These are phyloP conservation scores for Colletotrichum aenigma DNA, from an alignment of 2,329 filamentous ascomycete species.

Conservation along the genomic window DNA sequence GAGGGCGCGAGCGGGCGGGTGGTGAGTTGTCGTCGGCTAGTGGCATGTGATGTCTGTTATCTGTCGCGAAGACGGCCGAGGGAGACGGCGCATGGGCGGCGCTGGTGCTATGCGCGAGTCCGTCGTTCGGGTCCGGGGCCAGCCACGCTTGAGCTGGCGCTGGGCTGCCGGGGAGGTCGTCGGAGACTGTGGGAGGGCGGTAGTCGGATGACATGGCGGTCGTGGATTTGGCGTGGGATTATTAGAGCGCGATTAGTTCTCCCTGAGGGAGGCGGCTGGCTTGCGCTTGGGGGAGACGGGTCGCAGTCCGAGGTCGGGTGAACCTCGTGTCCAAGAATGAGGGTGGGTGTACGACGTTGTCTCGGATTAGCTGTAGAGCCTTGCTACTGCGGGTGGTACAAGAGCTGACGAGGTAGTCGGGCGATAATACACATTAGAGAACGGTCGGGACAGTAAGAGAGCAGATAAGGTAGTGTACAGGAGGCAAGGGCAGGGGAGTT, in stretches of 20 bases:
- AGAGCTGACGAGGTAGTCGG: background rate
- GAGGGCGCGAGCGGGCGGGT: conserved; percentile 4
- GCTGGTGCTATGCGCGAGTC: background rate
- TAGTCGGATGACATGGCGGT: conserved; percentile 5
- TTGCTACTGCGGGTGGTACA: background rate
- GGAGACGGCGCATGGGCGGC: background rate
- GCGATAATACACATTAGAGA: background rate
- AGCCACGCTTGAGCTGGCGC: conserved; percentile 1
- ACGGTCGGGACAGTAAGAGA: background rate
- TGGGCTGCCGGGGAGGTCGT: background rate
- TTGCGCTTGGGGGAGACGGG: background rate
- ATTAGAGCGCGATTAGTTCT: background rate
- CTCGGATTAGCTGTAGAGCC: background rate
- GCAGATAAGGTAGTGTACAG: background rate
- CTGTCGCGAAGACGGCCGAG: background rate
- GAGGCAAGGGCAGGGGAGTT: background rate
- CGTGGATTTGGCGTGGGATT: background rate
- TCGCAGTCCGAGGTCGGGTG: background rate
- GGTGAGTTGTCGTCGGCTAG: conserved; percentile 1
- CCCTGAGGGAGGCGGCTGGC: background rate
- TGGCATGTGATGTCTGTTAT: conserved; percentile 16
- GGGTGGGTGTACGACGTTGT: background rate
- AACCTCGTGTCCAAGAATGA: background rate
- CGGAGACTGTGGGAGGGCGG: background rate
- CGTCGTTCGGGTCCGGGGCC: background rate